Percentiles rank a stretch among this genome's conserved stretches.
Conservation (phyloP, 192 early-diverging fungal genomes). For the Umbelopsis vinacea region DNA sequence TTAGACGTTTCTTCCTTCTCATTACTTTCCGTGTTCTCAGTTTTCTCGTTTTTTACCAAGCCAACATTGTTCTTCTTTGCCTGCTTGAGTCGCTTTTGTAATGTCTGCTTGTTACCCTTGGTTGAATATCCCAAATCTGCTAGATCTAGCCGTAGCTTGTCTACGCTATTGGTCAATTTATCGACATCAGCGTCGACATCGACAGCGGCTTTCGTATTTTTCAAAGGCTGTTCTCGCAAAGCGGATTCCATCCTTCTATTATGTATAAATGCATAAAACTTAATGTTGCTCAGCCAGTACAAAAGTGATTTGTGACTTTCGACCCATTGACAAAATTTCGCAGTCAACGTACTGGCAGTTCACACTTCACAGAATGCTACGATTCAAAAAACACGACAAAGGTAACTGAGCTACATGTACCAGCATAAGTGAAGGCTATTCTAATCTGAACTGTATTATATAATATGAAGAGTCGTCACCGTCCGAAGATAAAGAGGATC, state of each 20-base stretch:
- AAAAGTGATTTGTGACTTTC: background rate
- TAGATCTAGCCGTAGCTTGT: background rate
- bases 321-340: background rate
- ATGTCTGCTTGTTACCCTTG: conserved; percentile 9
- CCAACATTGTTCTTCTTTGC: background rate
- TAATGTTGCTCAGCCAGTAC: background rate
- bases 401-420: background rate
- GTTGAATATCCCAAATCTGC: background rate
- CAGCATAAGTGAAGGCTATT: background rate
- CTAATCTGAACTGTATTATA: background rate
- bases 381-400: conserved; percentile 32
- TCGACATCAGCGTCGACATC: background rate
- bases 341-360: background rate
- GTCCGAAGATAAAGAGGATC: background rate
- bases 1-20: background rate
- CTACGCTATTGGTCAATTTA: background rate
- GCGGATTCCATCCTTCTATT: background rate
- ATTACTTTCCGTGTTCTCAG: background rate
- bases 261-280: background rate
- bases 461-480: background rate
- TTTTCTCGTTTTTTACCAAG: no score
- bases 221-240: background rate
- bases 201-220: background rate
- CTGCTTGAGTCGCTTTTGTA: conserved; percentile 5
- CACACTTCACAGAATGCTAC: conserved; percentile 8